A percentile compares a stretch with the other conserved stretches of the same genome.
Evolutionary conservation across 108 stramenopile genomes (phyloP).

Genomic region (Cyclostephanos tholiformis): DNA sequence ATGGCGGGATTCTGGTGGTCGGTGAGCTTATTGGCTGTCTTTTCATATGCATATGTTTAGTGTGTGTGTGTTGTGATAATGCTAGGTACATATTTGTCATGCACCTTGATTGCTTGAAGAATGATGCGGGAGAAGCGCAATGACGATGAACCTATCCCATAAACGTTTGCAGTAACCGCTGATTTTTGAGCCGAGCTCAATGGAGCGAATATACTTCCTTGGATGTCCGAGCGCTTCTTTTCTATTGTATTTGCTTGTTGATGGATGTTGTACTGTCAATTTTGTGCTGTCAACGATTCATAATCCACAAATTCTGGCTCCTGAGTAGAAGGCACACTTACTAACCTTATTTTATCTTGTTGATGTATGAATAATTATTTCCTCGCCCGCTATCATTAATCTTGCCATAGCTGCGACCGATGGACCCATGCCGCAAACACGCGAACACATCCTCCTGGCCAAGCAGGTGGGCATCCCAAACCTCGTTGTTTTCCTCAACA

Average conservation of each 20-base stretch:
- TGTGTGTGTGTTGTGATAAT: background rate
- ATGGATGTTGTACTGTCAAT: background rate
- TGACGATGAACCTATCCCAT: constrained; percentile 33
- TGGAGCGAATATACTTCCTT: constrained; percentile 9
- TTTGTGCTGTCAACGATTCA: background rate
- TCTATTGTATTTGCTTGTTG: background rate
- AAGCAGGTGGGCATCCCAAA: constrained; percentile 99
- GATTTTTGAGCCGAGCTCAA: constrained; percentile 19
- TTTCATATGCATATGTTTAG: background rate
- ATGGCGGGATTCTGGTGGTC: constrained; percentile 98
- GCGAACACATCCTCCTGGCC: constrained; percentile 98
- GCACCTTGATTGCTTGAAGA: background rate
- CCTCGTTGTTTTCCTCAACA: constrained; percentile 99
- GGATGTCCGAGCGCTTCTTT: constrained; percentile 16
- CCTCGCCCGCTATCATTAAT: background rate
- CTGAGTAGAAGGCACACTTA: background rate
- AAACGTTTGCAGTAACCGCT: constrained; percentile 57
- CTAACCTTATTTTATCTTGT: constrained; percentile 2
- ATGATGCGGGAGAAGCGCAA: constrained; percentile 9
- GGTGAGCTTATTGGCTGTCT: constrained; percentile 30
- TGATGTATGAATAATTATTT: background rate
- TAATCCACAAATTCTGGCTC: background rate
- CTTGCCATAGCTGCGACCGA: constrained; percentile 83
- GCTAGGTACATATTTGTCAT: background rate
- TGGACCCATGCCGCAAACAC: constrained; percentile 99